phyloP scores from a whole-genome alignment of 2,329 filamentous ascomycete species.

The Sporothrix globosa region DNA sequence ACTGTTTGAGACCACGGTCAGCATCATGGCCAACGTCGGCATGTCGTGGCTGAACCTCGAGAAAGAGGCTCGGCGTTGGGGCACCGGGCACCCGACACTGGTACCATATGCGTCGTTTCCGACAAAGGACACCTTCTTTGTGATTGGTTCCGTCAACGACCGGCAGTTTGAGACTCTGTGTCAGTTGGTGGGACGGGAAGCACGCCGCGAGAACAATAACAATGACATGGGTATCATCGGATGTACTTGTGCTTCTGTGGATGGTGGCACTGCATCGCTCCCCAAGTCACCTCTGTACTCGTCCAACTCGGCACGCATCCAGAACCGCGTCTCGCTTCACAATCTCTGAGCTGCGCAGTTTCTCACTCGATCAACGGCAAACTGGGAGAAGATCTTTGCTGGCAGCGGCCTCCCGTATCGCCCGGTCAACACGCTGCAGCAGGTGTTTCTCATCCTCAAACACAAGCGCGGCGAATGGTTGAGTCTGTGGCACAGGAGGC shows the following conservation, averaged over 20 bases:
- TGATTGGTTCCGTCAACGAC: constrained; percentile 26
- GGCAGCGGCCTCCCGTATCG: constrained; percentile 1
- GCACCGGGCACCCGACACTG: constrained; percentile 15
- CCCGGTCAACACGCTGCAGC: constrained; percentile 20
- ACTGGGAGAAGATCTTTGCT: constrained; percentile 5
- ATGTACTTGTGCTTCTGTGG: not conserved
- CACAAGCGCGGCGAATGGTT: constrained; percentile 29
- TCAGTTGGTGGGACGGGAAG: not conserved
- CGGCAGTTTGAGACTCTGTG: constrained; percentile 26
- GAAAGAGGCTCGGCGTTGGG: constrained; percentile 25
- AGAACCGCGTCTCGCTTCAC: not conserved
- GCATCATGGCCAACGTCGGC: constrained; percentile 32
- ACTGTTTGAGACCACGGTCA: constrained; percentile 33
- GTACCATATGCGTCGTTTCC: constrained; percentile 17
- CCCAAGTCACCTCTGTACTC: constrained; percentile 2
- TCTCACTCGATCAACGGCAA: not conserved
- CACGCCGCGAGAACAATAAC: not conserved
- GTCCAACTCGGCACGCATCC: constrained; percentile 7
- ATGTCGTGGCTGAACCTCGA: constrained; percentile 33
- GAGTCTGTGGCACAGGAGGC: constrained; percentile 1
- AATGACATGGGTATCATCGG: not conserved
- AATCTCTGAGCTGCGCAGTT: not conserved
- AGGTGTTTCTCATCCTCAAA: constrained; percentile 29
- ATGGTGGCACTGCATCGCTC: not conserved
- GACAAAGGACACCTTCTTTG: constrained; percentile 6